phyloP scores from a whole-genome alignment of 345 rosid species.

The Kernera saxatilis region DNA sequence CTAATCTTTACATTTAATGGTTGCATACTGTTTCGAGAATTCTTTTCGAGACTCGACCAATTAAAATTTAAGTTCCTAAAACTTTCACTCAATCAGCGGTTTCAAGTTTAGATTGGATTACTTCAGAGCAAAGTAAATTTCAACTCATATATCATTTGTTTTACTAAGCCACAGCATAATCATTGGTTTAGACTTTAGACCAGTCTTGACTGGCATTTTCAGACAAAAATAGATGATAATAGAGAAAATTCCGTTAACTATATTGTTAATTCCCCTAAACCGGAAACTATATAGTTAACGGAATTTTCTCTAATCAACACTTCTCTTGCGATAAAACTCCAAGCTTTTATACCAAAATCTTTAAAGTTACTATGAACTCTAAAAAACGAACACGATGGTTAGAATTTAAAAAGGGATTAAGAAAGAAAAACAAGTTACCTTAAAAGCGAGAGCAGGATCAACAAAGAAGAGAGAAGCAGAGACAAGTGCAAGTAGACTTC shows the following conservation, averaged over 20 bases:
- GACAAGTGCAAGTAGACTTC: constrained; percentile 52
- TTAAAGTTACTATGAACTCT: too few species aligned
- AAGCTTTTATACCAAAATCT: not conserved
- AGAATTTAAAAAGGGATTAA: not conserved
- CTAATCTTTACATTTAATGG: not conserved
- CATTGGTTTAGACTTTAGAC: too few species aligned
- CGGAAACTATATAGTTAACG: too few species aligned
- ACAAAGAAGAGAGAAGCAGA: constrained; percentile 64
- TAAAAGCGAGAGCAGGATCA: constrained; percentile 84
- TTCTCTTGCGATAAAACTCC: not conserved
- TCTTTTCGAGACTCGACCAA: not conserved
- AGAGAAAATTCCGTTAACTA: too few species aligned
- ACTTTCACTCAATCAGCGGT: not conserved
- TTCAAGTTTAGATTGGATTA: not conserved
- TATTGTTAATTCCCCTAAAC: too few species aligned
- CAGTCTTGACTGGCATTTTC: too few species aligned
- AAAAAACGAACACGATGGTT: not conserved
- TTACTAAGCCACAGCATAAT: too few species aligned
- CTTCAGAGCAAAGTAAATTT: not conserved
- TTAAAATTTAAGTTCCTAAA: not conserved
- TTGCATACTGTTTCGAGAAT: not conserved
- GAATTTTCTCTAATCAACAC: too few species aligned
- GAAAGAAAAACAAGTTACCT: constrained; percentile 34
- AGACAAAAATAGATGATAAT: too few species aligned
- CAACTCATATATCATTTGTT: too few species aligned